Conservation (phyloP, 805 yeast species). For the Wickerhamiella australiensis region DNA sequence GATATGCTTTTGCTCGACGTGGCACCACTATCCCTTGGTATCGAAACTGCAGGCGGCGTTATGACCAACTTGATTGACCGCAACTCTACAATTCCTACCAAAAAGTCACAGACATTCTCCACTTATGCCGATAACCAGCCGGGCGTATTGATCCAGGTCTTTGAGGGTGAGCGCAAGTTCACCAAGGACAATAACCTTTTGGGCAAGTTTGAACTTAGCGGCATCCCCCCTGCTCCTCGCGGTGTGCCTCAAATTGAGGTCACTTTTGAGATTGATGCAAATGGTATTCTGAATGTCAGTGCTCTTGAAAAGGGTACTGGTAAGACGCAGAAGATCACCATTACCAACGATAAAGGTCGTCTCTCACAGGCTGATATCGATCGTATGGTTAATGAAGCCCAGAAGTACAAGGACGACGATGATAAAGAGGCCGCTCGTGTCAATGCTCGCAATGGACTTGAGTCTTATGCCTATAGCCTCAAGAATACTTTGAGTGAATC, state of each 20-base stretch:
- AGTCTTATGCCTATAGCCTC: slow-evolving; percentile 87
- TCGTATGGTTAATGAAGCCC: slow-evolving; percentile 96
- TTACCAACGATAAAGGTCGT: slow-evolving; percentile 98
- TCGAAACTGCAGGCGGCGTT: slow-evolving; percentile 98
- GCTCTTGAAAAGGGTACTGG: slow-evolving; percentile 98
- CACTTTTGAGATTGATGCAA: slow-evolving; percentile 92
- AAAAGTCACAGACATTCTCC: slow-evolving; percentile 93
- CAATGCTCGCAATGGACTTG: slow-evolving; percentile 87
- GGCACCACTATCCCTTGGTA: slow-evolving; percentile 94
- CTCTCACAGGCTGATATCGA: slow-evolving; percentile 94
- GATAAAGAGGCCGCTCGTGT: slow-evolving; percentile 89
- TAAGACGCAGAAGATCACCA: slow-evolving; percentile 91
- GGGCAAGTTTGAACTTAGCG: slow-evolving; percentile 93
- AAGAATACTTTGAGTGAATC: slow-evolving; percentile 72
- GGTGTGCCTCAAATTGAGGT: slow-evolving; percentile 98
- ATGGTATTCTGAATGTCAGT: slow-evolving; percentile 92
- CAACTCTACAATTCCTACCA: slow-evolving; percentile 95
- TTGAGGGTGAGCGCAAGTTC: slow-evolving; percentile 96
- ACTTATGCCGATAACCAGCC: slow-evolving; percentile 98
- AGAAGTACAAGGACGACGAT: slow-evolving; percentile 93
- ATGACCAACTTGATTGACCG: slow-evolving; percentile 97
- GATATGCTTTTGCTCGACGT: slow-evolving; percentile 90
- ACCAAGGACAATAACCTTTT: slow-evolving; percentile 91
- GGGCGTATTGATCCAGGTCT: slow-evolving; percentile 95
- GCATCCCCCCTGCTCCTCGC: slow-evolving; percentile 98